Evolutionary conservation across 2,329 filamentous ascomycete species (phyloP).

Genomic region (Aspergillus candidus): DNA sequence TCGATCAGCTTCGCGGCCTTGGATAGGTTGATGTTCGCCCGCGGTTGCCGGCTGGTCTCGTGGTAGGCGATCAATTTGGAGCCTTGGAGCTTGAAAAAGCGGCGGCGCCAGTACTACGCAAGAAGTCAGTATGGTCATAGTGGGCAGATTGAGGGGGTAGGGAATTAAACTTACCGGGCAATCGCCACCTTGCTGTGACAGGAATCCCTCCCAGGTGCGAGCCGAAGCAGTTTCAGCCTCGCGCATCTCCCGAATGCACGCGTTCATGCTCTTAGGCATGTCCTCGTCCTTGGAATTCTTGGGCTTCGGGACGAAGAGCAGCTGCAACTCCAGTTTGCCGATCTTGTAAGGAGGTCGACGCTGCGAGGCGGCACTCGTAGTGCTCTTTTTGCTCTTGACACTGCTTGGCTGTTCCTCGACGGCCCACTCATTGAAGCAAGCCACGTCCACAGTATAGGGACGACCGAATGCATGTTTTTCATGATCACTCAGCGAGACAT

Average conservation of each 20-base stretch:
- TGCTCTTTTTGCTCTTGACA: conserved; percentile 87
- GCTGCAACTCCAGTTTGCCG: conserved; percentile 86
- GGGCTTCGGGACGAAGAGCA: conserved; percentile 90
- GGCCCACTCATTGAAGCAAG: conserved; percentile 98
- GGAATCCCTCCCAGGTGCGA: conserved; percentile 75
- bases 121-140: conserved; percentile 17
- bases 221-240: conserved; percentile 76
- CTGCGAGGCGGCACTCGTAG: conserved; percentile 51
- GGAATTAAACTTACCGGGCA: conserved; percentile 69
- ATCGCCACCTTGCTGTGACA: conserved; percentile 96
- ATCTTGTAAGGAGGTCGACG: conserved; percentile 89
- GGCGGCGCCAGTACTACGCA: conserved; percentile 84
- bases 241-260: conserved; percentile 86
- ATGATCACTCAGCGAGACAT: conserved; percentile 89
- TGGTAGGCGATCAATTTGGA: conserved; percentile 93
- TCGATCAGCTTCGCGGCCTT: conserved; percentile 93
- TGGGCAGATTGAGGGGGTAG: background rate
- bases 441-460: conserved; percentile 79
- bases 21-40: conserved; percentile 91
- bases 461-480: conserved; percentile 83
- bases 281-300: conserved; percentile 83
- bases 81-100: conserved; percentile 91
- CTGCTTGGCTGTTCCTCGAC: conserved; percentile 78
- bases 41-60: conserved; percentile 88
- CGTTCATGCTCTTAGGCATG: conserved; percentile 99